A percentile compares a stretch with the other conserved stretches of the same genome.
These are phyloP conservation scores for Dothideomycetes sp. DNA, from an alignment of 2,329 filamentous ascomycete genomes.

Conservation along the genomic window DNA sequence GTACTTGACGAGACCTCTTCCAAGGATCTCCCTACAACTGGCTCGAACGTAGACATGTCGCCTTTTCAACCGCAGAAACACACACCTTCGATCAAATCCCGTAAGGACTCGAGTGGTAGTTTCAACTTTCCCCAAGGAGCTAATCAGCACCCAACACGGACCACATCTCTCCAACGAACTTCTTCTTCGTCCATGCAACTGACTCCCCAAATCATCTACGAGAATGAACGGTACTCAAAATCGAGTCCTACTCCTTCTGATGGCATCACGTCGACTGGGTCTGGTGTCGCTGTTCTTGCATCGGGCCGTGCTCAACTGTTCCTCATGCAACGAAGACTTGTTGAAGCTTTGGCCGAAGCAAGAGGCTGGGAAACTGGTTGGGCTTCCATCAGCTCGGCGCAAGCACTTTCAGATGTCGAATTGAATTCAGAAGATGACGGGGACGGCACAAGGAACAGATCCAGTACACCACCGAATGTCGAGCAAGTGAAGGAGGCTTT, in stretches of 20 bases:
- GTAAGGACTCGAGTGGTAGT: conserved; percentile 3
- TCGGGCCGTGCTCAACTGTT: conserved; percentile 76
- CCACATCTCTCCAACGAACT: conserved; percentile 13
- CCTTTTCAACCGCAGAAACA: background rate
- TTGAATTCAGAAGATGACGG: conserved; percentile 22
- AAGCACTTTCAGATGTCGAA: conserved; percentile 29
- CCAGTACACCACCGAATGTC: background rate
- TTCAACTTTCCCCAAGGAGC: conserved; percentile 18
- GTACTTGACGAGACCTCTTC: conserved; percentile 67
- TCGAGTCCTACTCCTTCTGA: conserved; percentile 7
- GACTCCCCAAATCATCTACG: conserved; percentile 8
- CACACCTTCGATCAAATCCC: background rate
- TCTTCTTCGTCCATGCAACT: conserved; percentile 1
- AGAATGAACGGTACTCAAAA: conserved; percentile 9
- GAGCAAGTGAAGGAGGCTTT: conserved; percentile 3
- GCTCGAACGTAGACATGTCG: conserved; percentile 16
- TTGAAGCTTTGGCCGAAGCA: conserved; percentile 64
- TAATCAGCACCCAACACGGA: conserved; percentile 14
- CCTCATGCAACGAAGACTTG: conserved; percentile 66
- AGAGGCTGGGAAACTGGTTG: conserved; percentile 71
- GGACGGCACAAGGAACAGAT: background rate
- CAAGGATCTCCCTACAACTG: conserved; percentile 55
- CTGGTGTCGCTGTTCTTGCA: conserved; percentile 67
- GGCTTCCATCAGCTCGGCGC: conserved; percentile 34
- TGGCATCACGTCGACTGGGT: conserved; percentile 8